These are phyloP conservation scores for Dichomitus squalens DNA, from an alignment of 1,284 basidiomycete genomes.

Conservation along the genomic window DNA sequence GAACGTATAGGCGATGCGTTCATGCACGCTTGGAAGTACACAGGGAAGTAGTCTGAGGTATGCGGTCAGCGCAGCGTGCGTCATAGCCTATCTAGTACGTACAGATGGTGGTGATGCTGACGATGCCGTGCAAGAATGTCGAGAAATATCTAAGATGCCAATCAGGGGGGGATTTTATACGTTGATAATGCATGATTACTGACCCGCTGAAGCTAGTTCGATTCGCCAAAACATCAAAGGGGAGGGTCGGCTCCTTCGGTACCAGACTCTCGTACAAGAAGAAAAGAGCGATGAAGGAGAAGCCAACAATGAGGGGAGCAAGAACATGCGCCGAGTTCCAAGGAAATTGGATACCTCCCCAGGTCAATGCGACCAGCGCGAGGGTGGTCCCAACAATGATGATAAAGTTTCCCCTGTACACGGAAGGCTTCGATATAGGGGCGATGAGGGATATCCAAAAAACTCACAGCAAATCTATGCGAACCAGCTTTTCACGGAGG, in stretches of 20 bases:
- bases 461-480: slow-evolving; percentile 33
- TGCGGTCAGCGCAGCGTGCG: too few relatives aligned
- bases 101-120: slow-evolving; percentile 17
- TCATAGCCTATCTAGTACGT: too few relatives aligned
- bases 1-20: slow-evolving; percentile 28
- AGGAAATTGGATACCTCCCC: slow-evolving; percentile 23
- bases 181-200: too few relatives aligned
- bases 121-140: slow-evolving; percentile 19
- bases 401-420: slow-evolving; percentile 21
- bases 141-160: slow-evolving; percentile 22
- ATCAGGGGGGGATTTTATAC: too few relatives aligned
- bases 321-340: slow-evolving; percentile 25
- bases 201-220: slow-evolving; percentile 34
- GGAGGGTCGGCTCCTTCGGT: slow-evolving; percentile 23
- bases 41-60: slow-evolving; percentile 35
- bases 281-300: slow-evolving; percentile 14
- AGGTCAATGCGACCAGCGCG: slow-evolving; percentile 20
- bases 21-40: slow-evolving; percentile 44
- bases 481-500: slow-evolving; percentile 24
- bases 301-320: slow-evolving; percentile 23
- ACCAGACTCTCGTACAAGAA: slow-evolving; percentile 18
- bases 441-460: background rate
- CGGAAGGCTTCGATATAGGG: too few relatives aligned
- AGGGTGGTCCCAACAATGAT: slow-evolving; percentile 19
- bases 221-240: slow-evolving; percentile 34